phyloP scores from a whole-genome alignment of 768 basidiomycete genomes.

The Lactarius psammicola region DNA sequence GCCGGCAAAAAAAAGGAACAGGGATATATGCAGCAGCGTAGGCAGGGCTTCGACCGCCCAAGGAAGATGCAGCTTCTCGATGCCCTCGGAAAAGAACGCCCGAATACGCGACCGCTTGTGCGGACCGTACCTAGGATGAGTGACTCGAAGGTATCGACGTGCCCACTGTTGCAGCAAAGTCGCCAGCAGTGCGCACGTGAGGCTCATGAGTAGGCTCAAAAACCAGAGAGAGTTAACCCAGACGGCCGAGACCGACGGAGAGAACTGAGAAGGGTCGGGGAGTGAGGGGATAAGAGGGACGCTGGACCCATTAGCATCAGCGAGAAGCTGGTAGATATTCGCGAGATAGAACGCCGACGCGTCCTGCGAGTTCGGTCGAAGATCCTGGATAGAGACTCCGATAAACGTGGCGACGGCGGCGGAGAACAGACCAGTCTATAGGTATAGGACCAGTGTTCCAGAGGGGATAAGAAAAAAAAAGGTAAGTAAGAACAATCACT shows the following conservation, averaged over 20 bases:
- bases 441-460: not conserved
- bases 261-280: slow-evolving; percentile 8
- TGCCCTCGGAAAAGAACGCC: slow-evolving; percentile 10
- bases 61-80: slow-evolving; percentile 1
- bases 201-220: slow-evolving; percentile 9
- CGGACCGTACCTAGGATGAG: slow-evolving; percentile 9
- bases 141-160: slow-evolving; percentile 13
- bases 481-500: not conserved
- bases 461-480: not conserved
- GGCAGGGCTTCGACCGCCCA: slow-evolving; percentile 5
- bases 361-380: not conserved
- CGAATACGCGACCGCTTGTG: slow-evolving; percentile 10
- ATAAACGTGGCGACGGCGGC: slow-evolving; percentile 7
- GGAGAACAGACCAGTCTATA: slow-evolving; percentile 17
- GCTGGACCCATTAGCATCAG: not conserved
- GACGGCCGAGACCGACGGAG: slow-evolving; percentile 1
- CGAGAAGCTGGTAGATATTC: slow-evolving; percentile 11
- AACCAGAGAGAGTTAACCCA: slow-evolving; percentile 20
- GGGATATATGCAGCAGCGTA: slow-evolving; percentile 4
- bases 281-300: not conserved
- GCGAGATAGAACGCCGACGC: not conserved
- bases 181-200: slow-evolving; percentile 15
- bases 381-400: slow-evolving; percentile 9
- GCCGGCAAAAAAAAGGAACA: slow-evolving; percentile 16
- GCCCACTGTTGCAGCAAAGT: slow-evolving; percentile 21